Conservation (phyloP, 441 rosid genomes). For the Gossypium armourianum region DNA sequence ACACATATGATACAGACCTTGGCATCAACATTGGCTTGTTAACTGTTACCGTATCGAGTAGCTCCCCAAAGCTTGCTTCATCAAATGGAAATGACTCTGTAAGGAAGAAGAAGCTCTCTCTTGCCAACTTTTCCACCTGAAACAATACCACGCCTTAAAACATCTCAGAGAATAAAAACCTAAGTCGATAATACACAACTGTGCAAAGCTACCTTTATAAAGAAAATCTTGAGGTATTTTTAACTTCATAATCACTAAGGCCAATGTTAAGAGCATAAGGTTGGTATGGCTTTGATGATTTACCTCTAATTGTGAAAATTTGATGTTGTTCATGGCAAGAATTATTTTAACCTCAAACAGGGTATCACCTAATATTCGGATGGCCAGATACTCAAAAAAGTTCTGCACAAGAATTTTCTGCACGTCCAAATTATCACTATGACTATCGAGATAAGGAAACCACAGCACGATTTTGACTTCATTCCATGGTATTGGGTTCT, state of each 20-base stretch:
- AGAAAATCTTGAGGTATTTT: background rate
- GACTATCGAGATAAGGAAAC: conserved; percentile 49
- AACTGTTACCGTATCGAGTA: conserved; percentile 27
- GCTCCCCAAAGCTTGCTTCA: conserved; percentile 51
- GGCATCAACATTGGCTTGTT: conserved; percentile 50
- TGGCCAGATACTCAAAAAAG: conserved; percentile 64
- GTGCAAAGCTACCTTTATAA: background rate
- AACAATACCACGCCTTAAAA: conserved; percentile 8
- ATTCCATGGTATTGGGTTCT: conserved; percentile 54
- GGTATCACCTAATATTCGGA: conserved; percentile 49
- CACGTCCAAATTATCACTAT: conserved; percentile 36
- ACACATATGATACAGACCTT: conserved; percentile 58
- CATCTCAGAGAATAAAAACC: background rate
- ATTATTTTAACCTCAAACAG: conserved; percentile 43
- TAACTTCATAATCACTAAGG: background rate
- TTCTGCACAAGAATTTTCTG: conserved; percentile 44
- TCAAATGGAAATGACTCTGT: conserved; percentile 55
- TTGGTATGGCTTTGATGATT: background rate
- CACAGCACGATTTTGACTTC: conserved; percentile 56
- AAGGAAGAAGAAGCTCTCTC: conserved; percentile 75
- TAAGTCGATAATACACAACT: background rate
- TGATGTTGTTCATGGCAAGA: conserved; percentile 66
- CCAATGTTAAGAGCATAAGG: background rate
- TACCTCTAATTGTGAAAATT: conserved; percentile 68
- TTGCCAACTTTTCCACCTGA: conserved; percentile 71